A percentile compares a stretch with the other conserved stretches of the same genome.
Conservation (phyloP, 495 filamentous ascomycete species). For the Tuber umbilicatum region DNA sequence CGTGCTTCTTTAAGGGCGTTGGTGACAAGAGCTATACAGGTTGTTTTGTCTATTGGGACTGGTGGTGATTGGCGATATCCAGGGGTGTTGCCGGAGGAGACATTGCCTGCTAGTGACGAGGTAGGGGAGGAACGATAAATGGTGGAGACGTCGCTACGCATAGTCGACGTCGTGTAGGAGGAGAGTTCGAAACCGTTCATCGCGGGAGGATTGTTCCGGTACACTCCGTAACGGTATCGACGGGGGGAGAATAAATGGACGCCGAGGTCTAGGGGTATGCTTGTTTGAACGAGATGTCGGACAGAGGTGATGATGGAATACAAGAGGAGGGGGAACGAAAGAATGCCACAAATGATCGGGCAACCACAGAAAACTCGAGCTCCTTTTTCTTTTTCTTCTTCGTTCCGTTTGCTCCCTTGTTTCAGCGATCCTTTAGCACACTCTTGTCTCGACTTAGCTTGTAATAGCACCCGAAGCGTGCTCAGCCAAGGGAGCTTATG, state of each 20-base stretch:
- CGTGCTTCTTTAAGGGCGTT: constrained; percentile 32
- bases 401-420: not conserved
- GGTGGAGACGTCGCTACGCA: not conserved
- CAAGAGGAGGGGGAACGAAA: not conserved
- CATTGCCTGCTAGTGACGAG: not conserved
- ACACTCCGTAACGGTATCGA: not conserved
- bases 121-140: not conserved
- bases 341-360: not conserved
- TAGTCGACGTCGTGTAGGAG: not conserved
- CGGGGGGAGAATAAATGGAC: not conserved
- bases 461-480: not conserved
- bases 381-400: not conserved
- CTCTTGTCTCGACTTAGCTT: not conserved
- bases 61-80: constrained; percentile 9
- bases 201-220: not conserved
- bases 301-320: not conserved
- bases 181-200: constrained; percentile 1
- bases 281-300: not conserved
- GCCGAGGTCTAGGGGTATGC: not conserved
- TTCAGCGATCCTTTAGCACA: not conserved
- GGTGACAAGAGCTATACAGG: constrained; percentile 35
- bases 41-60: constrained; percentile 34
- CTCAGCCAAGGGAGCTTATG: not conserved
- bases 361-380: not conserved
- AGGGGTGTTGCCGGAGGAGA: not conserved